Evolutionary conservation across 306 rosid species (phyloP).

Genomic region (Oxytropis ochrocephala): DNA sequence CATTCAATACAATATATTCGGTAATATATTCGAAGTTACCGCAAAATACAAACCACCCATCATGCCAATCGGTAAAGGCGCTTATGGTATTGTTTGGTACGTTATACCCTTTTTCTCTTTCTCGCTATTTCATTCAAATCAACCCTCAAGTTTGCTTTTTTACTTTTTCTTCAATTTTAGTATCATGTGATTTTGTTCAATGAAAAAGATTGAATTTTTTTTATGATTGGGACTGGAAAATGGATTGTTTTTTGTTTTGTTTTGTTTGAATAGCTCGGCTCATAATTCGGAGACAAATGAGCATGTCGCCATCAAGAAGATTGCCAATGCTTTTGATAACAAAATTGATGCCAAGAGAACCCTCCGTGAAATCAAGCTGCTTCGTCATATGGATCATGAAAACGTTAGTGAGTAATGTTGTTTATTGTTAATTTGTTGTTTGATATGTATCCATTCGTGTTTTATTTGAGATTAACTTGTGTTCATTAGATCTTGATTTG

Average conservation of each 20-base stretch:
- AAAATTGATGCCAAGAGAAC: constrained; percentile 96
- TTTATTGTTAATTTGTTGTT: neutral
- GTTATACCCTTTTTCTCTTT: neutral
- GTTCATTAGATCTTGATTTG: constrained; percentile 2
- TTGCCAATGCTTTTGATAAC: constrained; percentile 91
- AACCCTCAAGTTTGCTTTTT: constrained; percentile 4
- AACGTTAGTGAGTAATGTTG: constrained; percentile 54
- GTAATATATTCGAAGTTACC: constrained; percentile 82
- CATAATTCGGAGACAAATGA: constrained; percentile 85
- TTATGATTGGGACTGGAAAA: neutral
- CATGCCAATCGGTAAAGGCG: constrained; percentile 98
- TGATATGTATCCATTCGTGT: neutral
- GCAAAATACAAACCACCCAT: constrained; percentile 94
- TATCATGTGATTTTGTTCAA: neutral
- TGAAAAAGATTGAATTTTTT: neutral
- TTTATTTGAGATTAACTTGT: neutral
- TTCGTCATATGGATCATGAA: constrained; percentile 98
- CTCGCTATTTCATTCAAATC: neutral
- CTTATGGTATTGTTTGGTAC: constrained; percentile 96
- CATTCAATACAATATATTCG: constrained; percentile 91
- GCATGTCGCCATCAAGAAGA: constrained; percentile 91
- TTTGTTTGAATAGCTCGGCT: constrained; percentile 49
- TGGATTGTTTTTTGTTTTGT: neutral
- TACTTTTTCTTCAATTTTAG: neutral
- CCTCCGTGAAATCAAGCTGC: constrained; percentile 94